These are phyloP conservation scores for Solanum tarapatanum DNA, from an alignment of 257 asterid species.

Conservation along the genomic window DNA sequence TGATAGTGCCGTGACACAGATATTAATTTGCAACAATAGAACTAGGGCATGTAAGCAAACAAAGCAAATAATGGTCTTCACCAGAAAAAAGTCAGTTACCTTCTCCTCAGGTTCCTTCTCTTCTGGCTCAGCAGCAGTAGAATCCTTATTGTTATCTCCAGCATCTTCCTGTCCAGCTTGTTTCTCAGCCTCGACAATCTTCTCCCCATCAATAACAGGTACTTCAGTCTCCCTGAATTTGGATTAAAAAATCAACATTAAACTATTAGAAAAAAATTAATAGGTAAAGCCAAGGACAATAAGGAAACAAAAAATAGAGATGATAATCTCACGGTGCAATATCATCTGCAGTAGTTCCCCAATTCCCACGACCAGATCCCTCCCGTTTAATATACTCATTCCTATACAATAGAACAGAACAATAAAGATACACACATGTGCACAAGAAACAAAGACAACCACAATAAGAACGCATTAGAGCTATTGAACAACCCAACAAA, in stretches of 20 bases:
- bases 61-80: not conserved
- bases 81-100: constrained; percentile 16
- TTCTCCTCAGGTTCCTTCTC: constrained; percentile 58
- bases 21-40: not conserved
- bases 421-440: not conserved
- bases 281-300: not conserved
- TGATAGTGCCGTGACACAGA: not conserved
- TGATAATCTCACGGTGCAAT: constrained; percentile 28
- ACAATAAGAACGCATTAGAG: not conserved
- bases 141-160: constrained; percentile 34
- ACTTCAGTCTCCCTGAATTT: constrained; percentile 36
- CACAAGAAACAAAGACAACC: not conserved
- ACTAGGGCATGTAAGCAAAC: not conserved
- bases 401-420: constrained; percentile 7
- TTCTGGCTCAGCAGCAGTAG: constrained; percentile 28
- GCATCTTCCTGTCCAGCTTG: constrained; percentile 32
- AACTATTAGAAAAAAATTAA: not conserved
- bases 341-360: constrained; percentile 58
- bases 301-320: not conserved
- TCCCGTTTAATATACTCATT: constrained; percentile 45
- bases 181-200: constrained; percentile 43
- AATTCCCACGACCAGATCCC: constrained; percentile 65
- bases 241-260: not conserved
- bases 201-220: constrained; percentile 29
- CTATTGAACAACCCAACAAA: not conserved